phyloP scores from a whole-genome alignment of 352 stramenopile genomes.

The Phytophthora constricta region DNA sequence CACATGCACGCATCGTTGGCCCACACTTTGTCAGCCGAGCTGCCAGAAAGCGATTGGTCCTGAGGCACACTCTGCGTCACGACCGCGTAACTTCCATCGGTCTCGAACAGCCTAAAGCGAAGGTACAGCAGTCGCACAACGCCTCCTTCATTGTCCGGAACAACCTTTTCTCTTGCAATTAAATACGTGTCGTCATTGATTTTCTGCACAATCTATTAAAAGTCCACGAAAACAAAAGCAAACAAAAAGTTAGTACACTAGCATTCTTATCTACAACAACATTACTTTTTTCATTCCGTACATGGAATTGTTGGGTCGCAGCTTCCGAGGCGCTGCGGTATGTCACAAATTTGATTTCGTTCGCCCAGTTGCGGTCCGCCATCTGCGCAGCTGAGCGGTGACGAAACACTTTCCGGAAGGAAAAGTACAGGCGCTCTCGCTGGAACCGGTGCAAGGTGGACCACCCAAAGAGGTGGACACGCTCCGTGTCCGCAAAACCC shows the following conservation, averaged over 20 bases:
- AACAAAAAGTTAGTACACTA: neutral
- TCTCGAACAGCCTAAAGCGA: slow-evolving; percentile 52
- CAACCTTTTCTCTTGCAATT: slow-evolving; percentile 39
- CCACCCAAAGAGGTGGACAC: slow-evolving; percentile 58
- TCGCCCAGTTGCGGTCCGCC: slow-evolving; percentile 52
- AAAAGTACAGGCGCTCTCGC: slow-evolving; percentile 48
- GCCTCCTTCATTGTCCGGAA: slow-evolving; percentile 38
- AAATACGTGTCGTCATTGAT: slow-evolving; percentile 71
- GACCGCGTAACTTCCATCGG: slow-evolving; percentile 46
- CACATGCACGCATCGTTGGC: slow-evolving; percentile 48
- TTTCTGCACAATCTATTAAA: slow-evolving; percentile 48
- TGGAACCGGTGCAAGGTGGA: slow-evolving; percentile 47
- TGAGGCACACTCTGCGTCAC: slow-evolving; percentile 43
- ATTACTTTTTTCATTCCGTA: slow-evolving; percentile 12
- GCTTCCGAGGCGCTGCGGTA: slow-evolving; percentile 48
- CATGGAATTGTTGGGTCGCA: slow-evolving; percentile 43
- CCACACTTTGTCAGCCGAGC: slow-evolving; percentile 36
- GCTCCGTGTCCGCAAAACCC: slow-evolving; percentile 33
- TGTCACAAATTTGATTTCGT: slow-evolving; percentile 48
- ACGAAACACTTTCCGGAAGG: slow-evolving; percentile 55
- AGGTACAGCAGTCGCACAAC: slow-evolving; percentile 48
- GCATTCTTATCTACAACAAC: neutral
- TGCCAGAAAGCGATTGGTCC: neutral
- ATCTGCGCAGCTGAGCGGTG: slow-evolving; percentile 42
- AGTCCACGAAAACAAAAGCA: slow-evolving; percentile 1